Evolutionary conservation across 257 asterid species (phyloP), one percentile per base, ranked within the genome.

Genomic region (Nicotiana noctiflora): DNA sequence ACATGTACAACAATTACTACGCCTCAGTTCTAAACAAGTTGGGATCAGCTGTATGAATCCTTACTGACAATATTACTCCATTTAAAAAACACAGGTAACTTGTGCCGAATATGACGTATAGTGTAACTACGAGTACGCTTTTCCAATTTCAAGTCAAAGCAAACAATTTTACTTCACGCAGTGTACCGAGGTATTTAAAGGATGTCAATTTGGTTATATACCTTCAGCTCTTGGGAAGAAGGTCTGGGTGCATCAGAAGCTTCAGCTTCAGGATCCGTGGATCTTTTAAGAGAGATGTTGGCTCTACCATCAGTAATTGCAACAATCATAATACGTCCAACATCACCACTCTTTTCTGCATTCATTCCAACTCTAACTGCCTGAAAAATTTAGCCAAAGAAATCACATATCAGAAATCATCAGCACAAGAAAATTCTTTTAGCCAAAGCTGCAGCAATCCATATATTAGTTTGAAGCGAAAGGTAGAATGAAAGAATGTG

Each of bases 251-350:
- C 76, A 76, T 93, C 98, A 37, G 94, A 19, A 70, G 88, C 74
- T 80, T 87, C 90, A 57, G 94, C 92, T 87, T 95, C 98, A 32
- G 90, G 91, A 86, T 95, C 97, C 1, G 89, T 93, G 18, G 98
- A 95, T 89, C 96, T 89, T 88, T 95, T 95, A 18, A 95, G 93
- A 14, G 98, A 95, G 84, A 95, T 91, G 88, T 95, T 95, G 18
- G 99, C 99, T 85, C 99, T 90, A 59, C 99, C 99, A 80, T 95
- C 99, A 62, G 99, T 93, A 86, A 95, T 89, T 55, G 95, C 97
- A 53, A 95, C 99, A 62, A 95, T 92, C 99, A 95, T 95, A 81
- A 93, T 90, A 19, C 98, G 97, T 37, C 99, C 99, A 81, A 95
- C 99, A 67, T 93, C 98, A 40, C 99, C 97, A 76, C 97, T 95